These are phyloP conservation scores for Blastocystis sp. DNA, from an alignment of 352 stramenopile genomes.

Conservation along the genomic window DNA sequence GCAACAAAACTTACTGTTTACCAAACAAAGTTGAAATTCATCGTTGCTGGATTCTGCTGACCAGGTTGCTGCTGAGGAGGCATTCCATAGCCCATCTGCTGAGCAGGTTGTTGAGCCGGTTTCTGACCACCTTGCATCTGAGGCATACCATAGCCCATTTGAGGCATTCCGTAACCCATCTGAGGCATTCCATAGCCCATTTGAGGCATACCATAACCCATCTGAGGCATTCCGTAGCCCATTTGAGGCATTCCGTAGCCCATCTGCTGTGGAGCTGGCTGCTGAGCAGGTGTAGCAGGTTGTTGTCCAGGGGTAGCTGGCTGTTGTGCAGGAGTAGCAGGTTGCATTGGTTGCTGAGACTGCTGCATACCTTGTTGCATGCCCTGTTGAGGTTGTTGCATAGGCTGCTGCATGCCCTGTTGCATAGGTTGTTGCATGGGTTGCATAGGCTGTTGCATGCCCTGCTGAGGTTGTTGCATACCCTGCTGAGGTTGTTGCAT, in stretches of 20 bases:
- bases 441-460: not conserved
- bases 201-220: slow-evolving; percentile 47
- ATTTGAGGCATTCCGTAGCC: slow-evolving; percentile 16
- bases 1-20: not conserved
- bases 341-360: not conserved
- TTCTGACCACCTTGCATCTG: no score
- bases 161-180: slow-evolving; percentile 19
- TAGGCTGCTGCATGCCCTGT: slow-evolving; percentile 25
- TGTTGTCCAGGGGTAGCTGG: not conserved
- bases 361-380: not conserved
- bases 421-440: not conserved
- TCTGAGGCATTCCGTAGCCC: slow-evolving; percentile 12
- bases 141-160: no score
- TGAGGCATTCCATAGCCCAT: slow-evolving; percentile 39
- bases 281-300: not conserved
- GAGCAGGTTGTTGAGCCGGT: no score
- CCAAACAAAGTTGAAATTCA: slow-evolving; percentile 44
- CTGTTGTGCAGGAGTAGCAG: not conserved
- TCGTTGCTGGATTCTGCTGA: slow-evolving; percentile 14
- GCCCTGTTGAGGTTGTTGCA: not conserved
- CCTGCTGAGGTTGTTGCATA: not conserved
- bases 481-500: not conserved
- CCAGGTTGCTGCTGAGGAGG: not conserved
- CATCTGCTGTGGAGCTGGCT: slow-evolving; percentile 1
- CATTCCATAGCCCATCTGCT: slow-evolving; percentile 31